Evolutionary conservation across 345 rosid species (phyloP), one percentile per base, ranked within the genome.

Genomic region (Acer yangbiense): DNA sequence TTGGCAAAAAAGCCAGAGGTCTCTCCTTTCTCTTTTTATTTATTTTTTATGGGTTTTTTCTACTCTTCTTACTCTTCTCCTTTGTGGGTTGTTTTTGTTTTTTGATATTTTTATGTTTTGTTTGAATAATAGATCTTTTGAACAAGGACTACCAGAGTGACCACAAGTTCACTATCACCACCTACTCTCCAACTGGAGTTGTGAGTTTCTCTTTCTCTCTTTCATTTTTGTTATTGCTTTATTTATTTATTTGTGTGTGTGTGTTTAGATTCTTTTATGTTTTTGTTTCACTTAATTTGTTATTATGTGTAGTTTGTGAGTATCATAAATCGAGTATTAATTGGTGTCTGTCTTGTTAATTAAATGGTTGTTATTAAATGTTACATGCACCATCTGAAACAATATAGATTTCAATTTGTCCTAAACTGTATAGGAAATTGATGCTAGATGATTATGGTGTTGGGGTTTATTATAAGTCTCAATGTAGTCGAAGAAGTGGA

Each of bases 1-100:
- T 95, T 86, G 99, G 98, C 85, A 95, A 95, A 85, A 90, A 87
- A 68, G 91, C 97, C 82, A 87, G 90, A 94, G 98, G 98, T 93
- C 72, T 18, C 1, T 71, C 29, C 46, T 17, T 41, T 58, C 60
- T 20, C 1, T 3, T 35, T 68, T 17, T 68, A 55, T 21, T 9
- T 21, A 23, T 3, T 18, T 18, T 82, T 81, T 69, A 69, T 46
- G 50, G 58, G n/a, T 64, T 9, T 74, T 32, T 48, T n/a, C 23
- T 9, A 20, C 0, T 63, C 20, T 71, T 71, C 39, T 7, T 7
- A 54, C 58, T 48, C 18, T 68, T 11, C 54, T 32, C 61, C 66
- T 69, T 68, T 46, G n/a, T 23, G 75, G 67, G 35, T 70, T 78
- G 27, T 73, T 60, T 76, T 21, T 44, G n/a, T 1, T 67, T 66